Percentiles rank a stretch among this genome's conserved stretches.
phyloP scores from a whole-genome alignment of 352 stramenopile genomes.

The Thalassiosira mediterranea region DNA sequence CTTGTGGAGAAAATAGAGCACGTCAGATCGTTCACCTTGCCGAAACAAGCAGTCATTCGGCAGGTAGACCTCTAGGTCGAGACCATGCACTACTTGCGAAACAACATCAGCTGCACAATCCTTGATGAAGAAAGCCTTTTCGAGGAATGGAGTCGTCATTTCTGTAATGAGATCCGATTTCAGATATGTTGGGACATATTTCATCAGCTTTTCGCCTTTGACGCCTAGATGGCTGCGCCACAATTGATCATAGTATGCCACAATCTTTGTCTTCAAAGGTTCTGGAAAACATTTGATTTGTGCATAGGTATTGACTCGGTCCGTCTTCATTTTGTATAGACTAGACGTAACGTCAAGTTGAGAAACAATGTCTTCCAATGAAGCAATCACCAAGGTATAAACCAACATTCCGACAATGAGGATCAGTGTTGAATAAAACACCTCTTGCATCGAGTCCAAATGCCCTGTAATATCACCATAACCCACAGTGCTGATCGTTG shows the following conservation, averaged over 20 bases:
- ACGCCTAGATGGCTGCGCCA: conserved; percentile 65
- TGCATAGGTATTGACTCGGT: conserved; percentile 57
- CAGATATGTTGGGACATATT: conserved; percentile 56
- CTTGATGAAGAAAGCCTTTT: conserved; percentile 63
- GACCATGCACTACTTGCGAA: conserved; percentile 36
- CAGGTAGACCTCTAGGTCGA: conserved; percentile 65
- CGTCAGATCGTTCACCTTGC: conserved; percentile 54
- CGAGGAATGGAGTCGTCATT: conserved; percentile 42
- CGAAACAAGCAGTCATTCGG: conserved; percentile 58
- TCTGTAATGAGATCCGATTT: conserved; percentile 55
- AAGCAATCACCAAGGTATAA: conserved; percentile 73
- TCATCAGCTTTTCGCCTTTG: conserved; percentile 54
- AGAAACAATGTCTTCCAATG: conserved; percentile 72
- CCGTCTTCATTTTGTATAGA: conserved; percentile 65
- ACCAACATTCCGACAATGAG: conserved; percentile 63
- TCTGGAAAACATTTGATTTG: conserved; percentile 53
- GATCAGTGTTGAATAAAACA: conserved; percentile 66
- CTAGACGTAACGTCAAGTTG: conserved; percentile 74
- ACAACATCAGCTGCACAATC: conserved; percentile 51
- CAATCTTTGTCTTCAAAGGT: conserved; percentile 49
- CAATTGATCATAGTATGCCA: conserved; percentile 61
- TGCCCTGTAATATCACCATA: conserved; percentile 68
- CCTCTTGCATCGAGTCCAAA: conserved; percentile 51
- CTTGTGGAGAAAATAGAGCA: conserved; percentile 53
- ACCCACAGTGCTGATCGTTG: conserved; percentile 72